Conservation (phyloP, 2,329 filamentous ascomycete species). For the Fusarium xylarioides region DNA sequence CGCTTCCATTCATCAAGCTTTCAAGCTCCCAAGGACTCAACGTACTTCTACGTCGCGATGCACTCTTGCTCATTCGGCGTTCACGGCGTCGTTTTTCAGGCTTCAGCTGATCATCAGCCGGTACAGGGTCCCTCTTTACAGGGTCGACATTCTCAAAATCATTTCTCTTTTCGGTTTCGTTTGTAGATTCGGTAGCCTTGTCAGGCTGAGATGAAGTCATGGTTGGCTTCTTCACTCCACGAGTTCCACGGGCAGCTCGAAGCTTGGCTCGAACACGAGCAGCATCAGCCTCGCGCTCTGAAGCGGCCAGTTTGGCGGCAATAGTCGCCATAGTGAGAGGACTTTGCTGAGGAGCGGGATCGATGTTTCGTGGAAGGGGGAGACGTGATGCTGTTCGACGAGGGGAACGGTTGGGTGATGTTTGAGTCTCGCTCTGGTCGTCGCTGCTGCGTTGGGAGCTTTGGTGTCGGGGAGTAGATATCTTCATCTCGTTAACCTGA, state of each 20-base stretch:
- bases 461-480: constrained; percentile 28
- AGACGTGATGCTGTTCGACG: constrained; percentile 35
- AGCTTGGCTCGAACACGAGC: constrained; percentile 71
- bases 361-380: constrained; percentile 48
- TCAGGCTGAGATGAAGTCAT: constrained; percentile 36
- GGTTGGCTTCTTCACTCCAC: constrained; percentile 46
- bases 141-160: constrained; percentile 47
- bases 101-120: constrained; percentile 35
- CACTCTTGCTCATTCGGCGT: constrained; percentile 61
- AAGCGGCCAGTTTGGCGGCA: constrained; percentile 70
- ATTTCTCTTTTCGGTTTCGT: constrained; percentile 14
- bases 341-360: constrained; percentile 59
- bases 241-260: constrained; percentile 58
- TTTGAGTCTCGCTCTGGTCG: constrained; percentile 20
- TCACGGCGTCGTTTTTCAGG: constrained; percentile 60
- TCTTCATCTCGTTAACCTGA: constrained; percentile 16
- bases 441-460: constrained; percentile 25
- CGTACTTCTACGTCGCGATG: constrained; percentile 75
- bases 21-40: constrained; percentile 79
- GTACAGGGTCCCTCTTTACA: constrained; percentile 45
- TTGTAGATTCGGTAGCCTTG: constrained; percentile 1
- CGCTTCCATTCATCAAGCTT: constrained; percentile 63
- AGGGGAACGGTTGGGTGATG: constrained; percentile 30
- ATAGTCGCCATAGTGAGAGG: constrained; percentile 70
- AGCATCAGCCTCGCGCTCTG: constrained; percentile 70